Evolutionary conservation across 2,329 filamentous ascomycete species (phyloP), one percentile per base, ranked within the genome.

Genomic region (Trichophyton mentagrophytes): DNA sequence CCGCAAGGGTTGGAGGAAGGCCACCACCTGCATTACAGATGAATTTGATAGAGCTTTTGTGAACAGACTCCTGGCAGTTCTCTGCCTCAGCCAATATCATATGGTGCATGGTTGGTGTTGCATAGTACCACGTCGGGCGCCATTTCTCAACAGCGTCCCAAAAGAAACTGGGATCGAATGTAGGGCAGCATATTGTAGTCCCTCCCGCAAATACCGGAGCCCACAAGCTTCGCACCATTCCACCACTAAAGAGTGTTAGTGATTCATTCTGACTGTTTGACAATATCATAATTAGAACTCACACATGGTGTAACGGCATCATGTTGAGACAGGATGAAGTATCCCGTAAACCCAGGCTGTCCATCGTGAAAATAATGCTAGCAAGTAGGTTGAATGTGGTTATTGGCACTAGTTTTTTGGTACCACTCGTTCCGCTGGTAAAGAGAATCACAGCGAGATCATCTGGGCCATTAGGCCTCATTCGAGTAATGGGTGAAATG

Each of bases 291-390:
- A 17, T 17, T 4, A 38, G 6, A 58, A 58, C 57, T 42, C 25
- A 58, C 57, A 58, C 27, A 22, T 58, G 57, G 25, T 58, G 38
- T 15, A 58, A 17, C 22, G 57, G 57, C 57, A 58, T 58, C 57
- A 58, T 58, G 38, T 58, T 58, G 3, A 58, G 57, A 25, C 57
- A 58, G 11, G 25, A 27, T 17, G 38, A 27, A 20, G n/a, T 3
- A 20, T 42, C 25, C 2, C 25, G 38, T 9, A 30, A 30, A 30
- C 57, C 57, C 33, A 38, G 44, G n/a, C 36, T 42, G n/a, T 58
- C 57, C 15, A 25, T 44, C 3, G 44, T 46, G 44, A 59, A 59
- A 17, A 46, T 46, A n/a, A 59, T 38, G 6, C 57, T 46, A 2
- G 17, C 44, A 2, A 59, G 6, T 5, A 59, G 40, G 8, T 40